Conservation (phyloP, 2,329 filamentous ascomycete species). For the Seiridium cupressi region DNA sequence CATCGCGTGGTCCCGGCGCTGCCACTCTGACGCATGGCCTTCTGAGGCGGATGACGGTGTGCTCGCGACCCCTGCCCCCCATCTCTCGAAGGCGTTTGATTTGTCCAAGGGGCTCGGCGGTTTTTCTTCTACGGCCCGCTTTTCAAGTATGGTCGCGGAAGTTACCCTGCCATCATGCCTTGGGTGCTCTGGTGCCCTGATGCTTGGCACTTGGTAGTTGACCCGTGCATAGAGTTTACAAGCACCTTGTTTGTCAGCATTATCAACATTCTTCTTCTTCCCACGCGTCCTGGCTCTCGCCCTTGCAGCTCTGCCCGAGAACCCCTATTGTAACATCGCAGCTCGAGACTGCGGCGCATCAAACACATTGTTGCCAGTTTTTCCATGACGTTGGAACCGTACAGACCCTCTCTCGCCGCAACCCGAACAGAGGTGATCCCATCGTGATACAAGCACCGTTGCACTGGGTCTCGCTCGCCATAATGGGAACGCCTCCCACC, state of each 20-base stretch:
- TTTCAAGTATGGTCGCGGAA: not conserved
- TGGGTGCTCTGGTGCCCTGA: no score
- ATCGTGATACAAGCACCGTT: no score
- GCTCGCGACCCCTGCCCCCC: not conserved
- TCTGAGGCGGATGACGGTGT: not conserved
- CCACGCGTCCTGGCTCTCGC: not conserved
- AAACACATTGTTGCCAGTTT: no score
- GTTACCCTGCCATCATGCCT: not conserved
- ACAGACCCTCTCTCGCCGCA: no score
- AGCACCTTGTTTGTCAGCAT: not conserved
- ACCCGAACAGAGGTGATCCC: no score
- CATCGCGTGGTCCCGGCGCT: no score
- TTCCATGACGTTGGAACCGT: no score
- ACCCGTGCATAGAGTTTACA: not conserved
- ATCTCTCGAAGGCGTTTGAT: not conserved
- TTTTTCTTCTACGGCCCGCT: slow-evolving; percentile 1
- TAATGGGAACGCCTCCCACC: no score
- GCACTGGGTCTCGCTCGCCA: no score
- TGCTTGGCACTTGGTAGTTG: not conserved
- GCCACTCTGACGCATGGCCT: not conserved
- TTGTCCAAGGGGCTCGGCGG: slow-evolving; percentile 1
- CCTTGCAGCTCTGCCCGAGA: not conserved
- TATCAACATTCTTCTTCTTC: not conserved
- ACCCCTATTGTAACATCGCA: not conserved
- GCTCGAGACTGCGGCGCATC: not conserved